phyloP scores from a whole-genome alignment of 2,329 filamentous ascomycete genomes.

The Talaromyces sp. region DNA sequence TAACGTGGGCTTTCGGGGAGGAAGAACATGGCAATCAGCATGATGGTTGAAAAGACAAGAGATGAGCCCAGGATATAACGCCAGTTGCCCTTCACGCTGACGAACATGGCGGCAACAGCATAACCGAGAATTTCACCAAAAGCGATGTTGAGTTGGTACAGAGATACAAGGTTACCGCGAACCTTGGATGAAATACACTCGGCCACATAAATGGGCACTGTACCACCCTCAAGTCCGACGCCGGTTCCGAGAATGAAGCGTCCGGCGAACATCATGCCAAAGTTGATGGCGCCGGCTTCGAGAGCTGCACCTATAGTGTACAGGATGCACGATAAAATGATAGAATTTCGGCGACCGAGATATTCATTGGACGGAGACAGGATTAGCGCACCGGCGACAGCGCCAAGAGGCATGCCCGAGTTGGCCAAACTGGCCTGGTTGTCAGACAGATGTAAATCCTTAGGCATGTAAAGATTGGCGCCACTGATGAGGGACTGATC shows the following conservation, averaged over 20 bases:
- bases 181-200: constrained; percentile 61
- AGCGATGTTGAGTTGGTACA: constrained; percentile 73
- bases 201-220: constrained; percentile 68
- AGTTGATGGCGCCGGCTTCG: constrained; percentile 63
- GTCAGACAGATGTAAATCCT: constrained; percentile 50
- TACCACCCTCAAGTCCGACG: constrained; percentile 68
- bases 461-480: constrained; percentile 58
- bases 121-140: constrained; percentile 70
- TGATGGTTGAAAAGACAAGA: constrained; percentile 62
- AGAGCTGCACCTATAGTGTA: constrained; percentile 67
- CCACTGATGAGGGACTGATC: constrained; percentile 70
- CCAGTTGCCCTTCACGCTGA: constrained; percentile 65
- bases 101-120: constrained; percentile 66
- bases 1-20: constrained; percentile 23
- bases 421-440: constrained; percentile 62
- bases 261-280: constrained; percentile 64
- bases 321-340: constrained; percentile 62
- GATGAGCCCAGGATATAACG: constrained; percentile 69
- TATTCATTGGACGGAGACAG: constrained; percentile 63
- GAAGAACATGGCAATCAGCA: constrained; percentile 56
- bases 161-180: constrained; percentile 66
- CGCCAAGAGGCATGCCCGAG: constrained; percentile 65
- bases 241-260: constrained; percentile 65
- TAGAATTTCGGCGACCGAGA: constrained; percentile 62
- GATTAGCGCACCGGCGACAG: constrained; percentile 63